Conservation (phyloP, 768 basidiomycete genomes). For the Pleurotus tuoliensis region DNA sequence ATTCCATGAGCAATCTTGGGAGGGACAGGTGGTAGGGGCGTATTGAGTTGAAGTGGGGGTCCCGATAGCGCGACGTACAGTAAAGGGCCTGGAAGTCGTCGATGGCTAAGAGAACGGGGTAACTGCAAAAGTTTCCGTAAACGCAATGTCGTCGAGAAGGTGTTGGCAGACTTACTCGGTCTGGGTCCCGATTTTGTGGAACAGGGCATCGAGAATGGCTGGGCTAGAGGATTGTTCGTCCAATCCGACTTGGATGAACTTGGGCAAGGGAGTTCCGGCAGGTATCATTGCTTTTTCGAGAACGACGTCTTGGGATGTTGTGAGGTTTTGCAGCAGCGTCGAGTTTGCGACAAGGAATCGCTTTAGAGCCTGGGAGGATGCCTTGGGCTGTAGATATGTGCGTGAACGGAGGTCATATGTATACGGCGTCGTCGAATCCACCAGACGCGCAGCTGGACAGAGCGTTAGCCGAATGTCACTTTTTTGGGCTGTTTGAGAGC, state of each 20-base stretch:
- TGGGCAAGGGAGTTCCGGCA: conserved; percentile 44
- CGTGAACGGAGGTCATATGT: conserved; percentile 71
- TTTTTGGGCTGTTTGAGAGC: background rate
- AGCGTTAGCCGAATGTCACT: no score
- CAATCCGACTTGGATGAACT: conserved; percentile 56
- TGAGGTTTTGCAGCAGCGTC: conserved; percentile 35
- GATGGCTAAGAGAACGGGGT: conserved; percentile 78
- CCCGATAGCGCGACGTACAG: conserved; percentile 61
- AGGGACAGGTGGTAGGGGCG: conserved; percentile 76
- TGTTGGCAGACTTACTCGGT: conserved; percentile 41
- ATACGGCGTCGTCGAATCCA: conserved; percentile 73
- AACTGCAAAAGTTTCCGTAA: conserved; percentile 31
- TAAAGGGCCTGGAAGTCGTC: conserved; percentile 89
- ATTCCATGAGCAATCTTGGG: conserved; percentile 76
- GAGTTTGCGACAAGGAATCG: conserved; percentile 60
- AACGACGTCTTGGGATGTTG: conserved; percentile 35
- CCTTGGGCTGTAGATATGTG: conserved; percentile 70
- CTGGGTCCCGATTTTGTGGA: conserved; percentile 63
- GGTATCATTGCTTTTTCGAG: conserved; percentile 46
- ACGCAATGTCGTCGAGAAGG: no score
- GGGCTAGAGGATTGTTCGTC: conserved; percentile 52
- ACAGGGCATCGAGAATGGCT: conserved; percentile 49
- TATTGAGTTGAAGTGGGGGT: conserved; percentile 66
- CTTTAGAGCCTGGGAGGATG: conserved; percentile 60
- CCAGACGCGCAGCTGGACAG: conserved; percentile 37